Percentiles rank a stretch among this genome's conserved stretches.
Evolutionary conservation across 164 flowering plant species (phyloP).

Genomic region (Litsea cubeba): DNA sequence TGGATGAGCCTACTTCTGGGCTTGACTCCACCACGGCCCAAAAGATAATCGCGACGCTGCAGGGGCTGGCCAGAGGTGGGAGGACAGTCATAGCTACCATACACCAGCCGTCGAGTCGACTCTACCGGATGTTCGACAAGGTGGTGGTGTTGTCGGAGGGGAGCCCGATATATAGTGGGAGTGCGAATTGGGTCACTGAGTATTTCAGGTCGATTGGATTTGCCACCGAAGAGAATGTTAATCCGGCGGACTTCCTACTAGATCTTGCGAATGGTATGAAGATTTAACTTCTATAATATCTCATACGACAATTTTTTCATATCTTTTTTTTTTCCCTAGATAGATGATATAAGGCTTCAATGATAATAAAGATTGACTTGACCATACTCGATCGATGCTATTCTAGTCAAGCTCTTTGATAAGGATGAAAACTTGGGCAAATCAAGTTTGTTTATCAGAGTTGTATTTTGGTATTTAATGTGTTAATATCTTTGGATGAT

Average conservation of each 20-base stretch:
- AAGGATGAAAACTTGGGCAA: too few relatives aligned
- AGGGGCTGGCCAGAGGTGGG: slow-evolving; percentile 68
- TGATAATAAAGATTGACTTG: too few relatives aligned
- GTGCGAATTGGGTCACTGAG: slow-evolving; percentile 49
- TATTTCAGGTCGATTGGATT: slow-evolving; percentile 67
- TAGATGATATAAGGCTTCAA: too few relatives aligned
- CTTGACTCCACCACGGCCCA: slow-evolving; percentile 91
- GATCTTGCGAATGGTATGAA: slow-evolving; percentile 89
- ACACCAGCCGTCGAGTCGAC: slow-evolving; percentile 86
- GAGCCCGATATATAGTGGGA: slow-evolving; percentile 65
- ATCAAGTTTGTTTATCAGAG: too few relatives aligned
- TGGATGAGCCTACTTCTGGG: slow-evolving; percentile 96
- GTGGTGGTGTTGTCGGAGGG: slow-evolving; percentile 77
- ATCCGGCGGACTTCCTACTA: slow-evolving; percentile 88
- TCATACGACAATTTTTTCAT: neutral
- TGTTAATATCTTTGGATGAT: too few relatives aligned
- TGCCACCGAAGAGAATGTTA: slow-evolving; percentile 43
- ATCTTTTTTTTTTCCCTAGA: too few relatives aligned
- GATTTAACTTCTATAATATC: neutral
- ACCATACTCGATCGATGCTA: too few relatives aligned
- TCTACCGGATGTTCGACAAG: slow-evolving; percentile 81
- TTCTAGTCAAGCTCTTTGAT: too few relatives aligned
- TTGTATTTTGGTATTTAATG: too few relatives aligned
- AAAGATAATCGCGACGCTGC: slow-evolving; percentile 53
- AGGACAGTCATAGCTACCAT: slow-evolving; percentile 76